Evolutionary conservation across 345 rosid species (phyloP).

Genomic region (Syzygium grande): DNA sequence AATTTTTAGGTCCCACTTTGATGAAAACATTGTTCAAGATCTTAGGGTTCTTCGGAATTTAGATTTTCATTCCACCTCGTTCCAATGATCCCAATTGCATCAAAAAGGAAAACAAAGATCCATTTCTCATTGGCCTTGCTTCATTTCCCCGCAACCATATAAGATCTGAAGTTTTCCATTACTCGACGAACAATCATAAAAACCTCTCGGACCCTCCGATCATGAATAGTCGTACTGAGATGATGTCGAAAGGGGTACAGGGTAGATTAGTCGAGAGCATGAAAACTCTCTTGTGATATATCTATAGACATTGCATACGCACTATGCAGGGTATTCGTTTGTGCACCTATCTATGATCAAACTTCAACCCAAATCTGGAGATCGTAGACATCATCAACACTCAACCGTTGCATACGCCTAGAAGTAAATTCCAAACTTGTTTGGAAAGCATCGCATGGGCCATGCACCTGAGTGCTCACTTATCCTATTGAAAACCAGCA

Average conservation of each 20-base stretch:
- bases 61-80: background rate
- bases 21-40: background rate
- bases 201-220: background rate
- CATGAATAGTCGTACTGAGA: background rate
- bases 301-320: background rate
- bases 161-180: background rate
- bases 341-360: background rate
- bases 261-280: background rate
- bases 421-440: background rate
- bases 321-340: background rate
- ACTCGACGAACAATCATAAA: background rate
- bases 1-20: fast-evolving
- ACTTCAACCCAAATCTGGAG: background rate
- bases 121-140: background rate
- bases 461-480: background rate
- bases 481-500: background rate
- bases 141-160: background rate
- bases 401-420: background rate
- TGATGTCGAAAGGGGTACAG: background rate
- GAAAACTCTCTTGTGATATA: background rate
- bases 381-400: background rate
- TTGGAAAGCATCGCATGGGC: background rate
- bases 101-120: background rate
- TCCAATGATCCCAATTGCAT: too few species aligned
- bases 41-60: background rate